Conservation (phyloP, 768 basidiomycete species). For the Mycena pura region DNA sequence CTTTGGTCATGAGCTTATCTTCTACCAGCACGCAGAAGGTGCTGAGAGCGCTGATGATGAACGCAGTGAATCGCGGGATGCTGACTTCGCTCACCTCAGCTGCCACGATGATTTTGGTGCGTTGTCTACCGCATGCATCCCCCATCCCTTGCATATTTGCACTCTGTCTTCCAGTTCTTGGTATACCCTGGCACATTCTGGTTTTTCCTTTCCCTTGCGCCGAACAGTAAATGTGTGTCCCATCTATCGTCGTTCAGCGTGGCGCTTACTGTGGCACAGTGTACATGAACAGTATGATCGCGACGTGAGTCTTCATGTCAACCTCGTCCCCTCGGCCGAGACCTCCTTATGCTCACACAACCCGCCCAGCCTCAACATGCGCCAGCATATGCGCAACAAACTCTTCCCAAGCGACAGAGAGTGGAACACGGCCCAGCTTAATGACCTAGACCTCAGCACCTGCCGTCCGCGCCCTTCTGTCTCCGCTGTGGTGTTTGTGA, state of each 20-base stretch:
- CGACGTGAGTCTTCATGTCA: too few species aligned
- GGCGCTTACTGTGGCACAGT: neutral
- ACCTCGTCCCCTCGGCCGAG: too few species aligned
- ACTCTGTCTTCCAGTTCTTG: neutral
- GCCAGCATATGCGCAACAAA: too few species aligned
- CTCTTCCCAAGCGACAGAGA: too few species aligned
- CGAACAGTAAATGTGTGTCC: slow-evolving; percentile 5
- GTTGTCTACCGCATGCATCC: too few species aligned
- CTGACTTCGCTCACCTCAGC: neutral
- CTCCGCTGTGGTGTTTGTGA: too few species aligned
- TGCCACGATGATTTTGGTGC: neutral
- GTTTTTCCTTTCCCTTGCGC: slow-evolving; percentile 4
- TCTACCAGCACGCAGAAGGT: neutral
- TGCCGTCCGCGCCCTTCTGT: too few species aligned
- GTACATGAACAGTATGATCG: slow-evolving; percentile 11
- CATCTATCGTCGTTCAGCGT: neutral
- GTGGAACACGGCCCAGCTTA: too few species aligned
- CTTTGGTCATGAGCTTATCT: neutral
- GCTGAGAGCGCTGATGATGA: neutral
- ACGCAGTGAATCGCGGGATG: slow-evolving; percentile 1
- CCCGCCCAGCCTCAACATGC: too few species aligned
- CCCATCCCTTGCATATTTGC: neutral
- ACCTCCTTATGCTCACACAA: too few species aligned
- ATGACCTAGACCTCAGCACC: too few species aligned
- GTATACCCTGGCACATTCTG: neutral